A percentile compares a stretch with the other conserved stretches of the same genome.
Conservation (phyloP, 768 basidiomycete species). For the Kwoniella heveanensis region DNA sequence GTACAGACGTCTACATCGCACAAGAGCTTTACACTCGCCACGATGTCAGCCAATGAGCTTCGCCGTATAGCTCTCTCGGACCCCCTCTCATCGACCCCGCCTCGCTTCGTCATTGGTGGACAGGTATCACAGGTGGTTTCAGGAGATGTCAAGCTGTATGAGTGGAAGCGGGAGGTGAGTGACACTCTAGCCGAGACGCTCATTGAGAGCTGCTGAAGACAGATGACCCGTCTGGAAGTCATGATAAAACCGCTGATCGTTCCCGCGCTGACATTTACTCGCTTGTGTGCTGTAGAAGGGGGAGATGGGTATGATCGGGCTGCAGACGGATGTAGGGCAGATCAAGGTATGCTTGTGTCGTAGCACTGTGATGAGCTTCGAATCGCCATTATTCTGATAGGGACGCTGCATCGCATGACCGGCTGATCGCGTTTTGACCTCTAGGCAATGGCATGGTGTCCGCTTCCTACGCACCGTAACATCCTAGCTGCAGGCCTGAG, state of each 20-base stretch:
- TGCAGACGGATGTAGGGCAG: slow-evolving; percentile 49
- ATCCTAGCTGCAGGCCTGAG: slow-evolving; percentile 44
- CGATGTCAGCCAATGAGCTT: slow-evolving; percentile 6
- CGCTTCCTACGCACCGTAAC: slow-evolving; percentile 34
- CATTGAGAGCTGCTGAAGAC: background rate
- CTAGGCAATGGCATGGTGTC: slow-evolving; percentile 49
- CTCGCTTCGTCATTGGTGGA: slow-evolving; percentile 46
- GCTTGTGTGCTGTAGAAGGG: slow-evolving; percentile 20
- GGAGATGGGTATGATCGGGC: slow-evolving; percentile 44
- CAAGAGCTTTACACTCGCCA: background rate
- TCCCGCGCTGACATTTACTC: background rate
- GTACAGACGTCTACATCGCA: no score
- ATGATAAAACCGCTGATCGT: background rate
- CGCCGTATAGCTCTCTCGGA: slow-evolving; percentile 37
- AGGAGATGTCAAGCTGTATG: slow-evolving; percentile 51
- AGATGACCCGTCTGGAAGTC: no score
- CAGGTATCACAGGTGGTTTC: slow-evolving; percentile 35
- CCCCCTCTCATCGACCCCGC: slow-evolving; percentile 26
- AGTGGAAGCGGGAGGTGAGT: slow-evolving; percentile 40
- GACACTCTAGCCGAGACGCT: background rate
- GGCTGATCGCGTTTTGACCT: background rate
- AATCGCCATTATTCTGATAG: no score
- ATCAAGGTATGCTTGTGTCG: slow-evolving; percentile 15
- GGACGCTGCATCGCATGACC: no score
- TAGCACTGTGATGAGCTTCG: no score